Conservation (phyloP, 352 stramenopile genomes). For the Globisporangium middletonii region DNA sequence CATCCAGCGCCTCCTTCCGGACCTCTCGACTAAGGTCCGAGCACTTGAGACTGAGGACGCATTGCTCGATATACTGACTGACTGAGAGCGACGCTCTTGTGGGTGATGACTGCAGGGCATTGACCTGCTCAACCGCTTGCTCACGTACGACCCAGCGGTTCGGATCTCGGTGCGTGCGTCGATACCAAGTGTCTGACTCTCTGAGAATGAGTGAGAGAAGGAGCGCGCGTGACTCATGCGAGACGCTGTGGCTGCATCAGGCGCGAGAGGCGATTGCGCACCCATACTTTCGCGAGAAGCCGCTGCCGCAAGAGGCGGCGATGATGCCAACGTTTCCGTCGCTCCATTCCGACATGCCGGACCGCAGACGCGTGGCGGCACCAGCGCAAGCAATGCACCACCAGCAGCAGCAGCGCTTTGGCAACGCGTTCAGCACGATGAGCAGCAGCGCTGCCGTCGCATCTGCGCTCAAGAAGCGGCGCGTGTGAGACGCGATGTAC, state of each 20-base stretch:
- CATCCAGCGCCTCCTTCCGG: slow-evolving; percentile 25
- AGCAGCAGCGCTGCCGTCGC: background rate
- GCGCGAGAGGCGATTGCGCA: slow-evolving; percentile 42
- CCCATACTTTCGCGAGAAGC: slow-evolving; percentile 59
- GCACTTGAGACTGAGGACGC: background rate
- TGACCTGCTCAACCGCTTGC: slow-evolving; percentile 37
- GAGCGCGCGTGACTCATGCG: too few relatives aligned
- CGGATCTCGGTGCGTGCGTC: slow-evolving; percentile 36
- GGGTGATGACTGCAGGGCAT: slow-evolving; percentile 17
- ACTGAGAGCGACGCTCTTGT: too few relatives aligned
- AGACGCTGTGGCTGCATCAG: slow-evolving; percentile 8
- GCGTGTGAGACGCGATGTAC: slow-evolving; percentile 2
- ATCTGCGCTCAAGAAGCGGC: slow-evolving; percentile 10
- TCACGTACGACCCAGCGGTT: slow-evolving; percentile 44
- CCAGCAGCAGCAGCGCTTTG: slow-evolving; percentile 11
- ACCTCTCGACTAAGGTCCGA: slow-evolving; percentile 30
- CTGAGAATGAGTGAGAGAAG: background rate
- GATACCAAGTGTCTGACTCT: background rate
- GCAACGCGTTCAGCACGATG: slow-evolving; percentile 6
- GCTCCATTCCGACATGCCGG: slow-evolving; percentile 36
- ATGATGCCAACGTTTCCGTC: slow-evolving; percentile 71
- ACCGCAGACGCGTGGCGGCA: background rate
- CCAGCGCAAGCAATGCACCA: background rate
- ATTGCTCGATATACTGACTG: too few relatives aligned
- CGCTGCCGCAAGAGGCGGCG: slow-evolving; percentile 43